Evolutionary conservation across 139 green algal species (phyloP), one percentile per base, ranked within the genome.

Genomic region (Raphidocelis subcapitata): DNA sequence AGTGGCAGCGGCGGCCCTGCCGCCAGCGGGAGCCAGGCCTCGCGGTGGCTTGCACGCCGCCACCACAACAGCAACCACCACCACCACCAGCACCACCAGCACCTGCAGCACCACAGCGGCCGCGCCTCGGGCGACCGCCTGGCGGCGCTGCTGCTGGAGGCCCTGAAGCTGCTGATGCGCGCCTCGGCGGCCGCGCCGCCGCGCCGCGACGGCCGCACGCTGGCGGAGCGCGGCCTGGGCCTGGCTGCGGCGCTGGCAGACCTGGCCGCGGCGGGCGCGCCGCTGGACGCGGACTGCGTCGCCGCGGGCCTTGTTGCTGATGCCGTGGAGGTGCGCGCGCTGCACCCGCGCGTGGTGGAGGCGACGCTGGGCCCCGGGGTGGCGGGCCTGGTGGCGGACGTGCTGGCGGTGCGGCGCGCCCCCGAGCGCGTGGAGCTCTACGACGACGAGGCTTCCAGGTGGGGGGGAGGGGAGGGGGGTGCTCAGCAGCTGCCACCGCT

Each of bases 231-330:
- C 4, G 80, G 79, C 3, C 75, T 89, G 21, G 81, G 79, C 14
- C 69, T 94, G 5, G 91, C 88, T 2, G 69, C 65, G 2, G 83
- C 69, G 16, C 80, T 98, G 10, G 89, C 93, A 15, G 90, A 94
- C 61, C 72, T 94, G 1, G 76, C 74, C 1, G 80, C 83, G 2
- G 72, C 76, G 3, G 88, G 93, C 3, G 31, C 93, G 55, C 88
- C 86, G 1, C 77, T 97, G 56, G 93, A 98, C 60, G 88, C 89
- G 1, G 82, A 91, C 20, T 83, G 73, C 51, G 91, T 98, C n/a
- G 88, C 87, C 18, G 93, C 93, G 4, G 94, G 84, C 28, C 79
- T 98, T 2, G 54, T 98, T 10, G 72, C 85, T 0, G 92, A 97
- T 21, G 84, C 84, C 18, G 81, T 94, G 55, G 72, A 81, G 5